Base-by-base conservation (phyloP, 1,284 basidiomycete genomes). In the Gomphus bonarii region DNA sequence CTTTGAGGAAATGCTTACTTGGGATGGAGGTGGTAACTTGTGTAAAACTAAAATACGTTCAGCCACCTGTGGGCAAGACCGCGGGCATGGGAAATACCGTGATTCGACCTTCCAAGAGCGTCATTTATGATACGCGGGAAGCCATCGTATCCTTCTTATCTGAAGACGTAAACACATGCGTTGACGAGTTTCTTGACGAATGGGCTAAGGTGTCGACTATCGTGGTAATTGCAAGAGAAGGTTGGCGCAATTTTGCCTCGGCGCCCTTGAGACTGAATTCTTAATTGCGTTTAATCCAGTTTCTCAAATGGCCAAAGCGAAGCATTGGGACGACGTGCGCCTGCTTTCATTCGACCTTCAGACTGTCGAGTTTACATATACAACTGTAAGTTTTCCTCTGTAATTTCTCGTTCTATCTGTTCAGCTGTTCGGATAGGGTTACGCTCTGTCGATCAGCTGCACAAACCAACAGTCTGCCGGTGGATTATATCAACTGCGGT, bases 161-260 rank as follows among this genome's bases (percentile, higher is more conserved):
- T 1, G 84, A 89, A 60, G 81, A 92, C 65, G 85, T 95, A 59
- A 83, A 91, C 61, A 85, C 84, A 7, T 95, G 91, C 66, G 88
- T 97, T 18, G 82, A 87, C 58, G 85, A 90, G 65, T 94, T 97
- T 67, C 70, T 91, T 61, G 85, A 90, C 64, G 91, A 93, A 67
- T 95, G 93, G 91, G 88, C 89, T 52, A 77, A 87, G 43, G 85
- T 95, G 35, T 89, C 88, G 40, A 94, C 92, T 70, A 90, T 95
- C 77, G 88, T 93, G 16, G 87, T 93, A 42, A 91, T 97, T 58
- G 91, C 91, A 6, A 80, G 91, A 61, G 90, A 94, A 74, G 81
- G 89, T 86, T 65, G 63, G 72, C 65, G 11, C 35, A 52, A 40
- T 53, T 38, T 60, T 12, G 35, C 54, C 28, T 47, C 28, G 12